Conservation (phyloP, 176 grass and related monocot genomes). For the Musa acuminata region DNA sequence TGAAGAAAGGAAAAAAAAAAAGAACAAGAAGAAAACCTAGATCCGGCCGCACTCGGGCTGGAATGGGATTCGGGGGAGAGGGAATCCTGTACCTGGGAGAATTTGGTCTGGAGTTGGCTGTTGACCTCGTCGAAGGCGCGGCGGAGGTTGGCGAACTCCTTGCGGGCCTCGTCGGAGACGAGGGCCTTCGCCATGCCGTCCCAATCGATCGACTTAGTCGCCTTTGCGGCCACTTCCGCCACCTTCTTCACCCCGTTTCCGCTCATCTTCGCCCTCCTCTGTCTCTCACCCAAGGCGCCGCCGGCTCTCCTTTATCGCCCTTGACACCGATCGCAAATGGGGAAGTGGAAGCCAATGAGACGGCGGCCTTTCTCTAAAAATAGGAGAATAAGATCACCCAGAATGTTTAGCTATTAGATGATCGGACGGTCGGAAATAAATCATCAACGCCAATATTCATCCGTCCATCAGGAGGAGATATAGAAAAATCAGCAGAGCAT, state of each 20-base stretch:
- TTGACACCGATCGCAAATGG: neutral
- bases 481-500: too few relatives aligned
- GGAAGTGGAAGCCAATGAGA: neutral
- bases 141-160: conserved; percentile 68
- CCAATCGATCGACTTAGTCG: conserved; percentile 65
- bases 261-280: conserved; percentile 39
- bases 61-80: neutral
- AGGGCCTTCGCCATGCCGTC: conserved; percentile 64
- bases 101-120: conserved; percentile 77
- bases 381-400: too few relatives aligned
- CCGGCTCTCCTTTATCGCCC: neutral
- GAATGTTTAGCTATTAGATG: too few relatives aligned
- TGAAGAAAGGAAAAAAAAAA: neutral
- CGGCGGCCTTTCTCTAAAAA: neutral
- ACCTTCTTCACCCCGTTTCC: conserved; percentile 63
- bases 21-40: conserved; percentile 25
- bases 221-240: conserved; percentile 47
- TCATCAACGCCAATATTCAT: too few relatives aligned
- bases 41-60: neutral
- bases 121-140: conserved; percentile 80
- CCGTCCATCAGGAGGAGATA: too few relatives aligned
- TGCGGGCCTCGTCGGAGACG: conserved; percentile 62
- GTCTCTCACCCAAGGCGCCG: neutral
- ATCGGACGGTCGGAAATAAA: too few relatives aligned
- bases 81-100: conserved; percentile 43